Percentiles rank a stretch among this genome's conserved stretches.
Evolutionary conservation across 2,329 filamentous ascomycete genomes (phyloP).

Genomic region (Fusarium fujikuroi): DNA sequence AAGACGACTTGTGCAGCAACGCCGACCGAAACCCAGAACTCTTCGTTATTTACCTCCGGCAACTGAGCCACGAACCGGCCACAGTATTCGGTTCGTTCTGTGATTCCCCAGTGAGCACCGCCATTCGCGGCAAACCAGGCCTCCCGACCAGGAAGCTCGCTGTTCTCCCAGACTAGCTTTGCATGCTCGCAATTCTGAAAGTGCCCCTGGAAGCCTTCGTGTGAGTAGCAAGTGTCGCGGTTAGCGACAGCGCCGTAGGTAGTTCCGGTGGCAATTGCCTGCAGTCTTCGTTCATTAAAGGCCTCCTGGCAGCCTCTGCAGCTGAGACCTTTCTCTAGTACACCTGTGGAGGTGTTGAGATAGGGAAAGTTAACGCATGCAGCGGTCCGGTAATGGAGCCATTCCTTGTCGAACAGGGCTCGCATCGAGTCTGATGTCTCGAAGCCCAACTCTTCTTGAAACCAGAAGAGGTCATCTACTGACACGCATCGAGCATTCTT

Average conservation of each 20-base stretch:
- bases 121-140: not conserved
- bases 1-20: accelerated
- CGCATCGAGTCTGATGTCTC: not conserved
- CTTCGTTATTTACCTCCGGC: accelerated
- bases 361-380: not conserved
- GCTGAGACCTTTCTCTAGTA: accelerated
- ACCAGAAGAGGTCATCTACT: not conserved
- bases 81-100: accelerated
- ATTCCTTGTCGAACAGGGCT: accelerated
- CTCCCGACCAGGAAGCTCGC: not conserved
- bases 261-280: not conserved
- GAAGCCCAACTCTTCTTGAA: accelerated
- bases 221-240: not conserved
- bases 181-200: not conserved
- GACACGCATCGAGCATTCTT: not conserved
- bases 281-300: accelerated
- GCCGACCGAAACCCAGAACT: not conserved
- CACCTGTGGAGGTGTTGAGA: accelerated
- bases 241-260: too few species aligned
- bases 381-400: accelerated
- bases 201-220: not conserved
- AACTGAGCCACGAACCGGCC: accelerated
- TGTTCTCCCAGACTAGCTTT: not conserved
- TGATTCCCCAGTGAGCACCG: accelerated
- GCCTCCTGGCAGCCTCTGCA: not conserved